Evolutionary conservation across 1,139 yeast genomes (phyloP).

Genomic region (Candida albicans): DNA sequence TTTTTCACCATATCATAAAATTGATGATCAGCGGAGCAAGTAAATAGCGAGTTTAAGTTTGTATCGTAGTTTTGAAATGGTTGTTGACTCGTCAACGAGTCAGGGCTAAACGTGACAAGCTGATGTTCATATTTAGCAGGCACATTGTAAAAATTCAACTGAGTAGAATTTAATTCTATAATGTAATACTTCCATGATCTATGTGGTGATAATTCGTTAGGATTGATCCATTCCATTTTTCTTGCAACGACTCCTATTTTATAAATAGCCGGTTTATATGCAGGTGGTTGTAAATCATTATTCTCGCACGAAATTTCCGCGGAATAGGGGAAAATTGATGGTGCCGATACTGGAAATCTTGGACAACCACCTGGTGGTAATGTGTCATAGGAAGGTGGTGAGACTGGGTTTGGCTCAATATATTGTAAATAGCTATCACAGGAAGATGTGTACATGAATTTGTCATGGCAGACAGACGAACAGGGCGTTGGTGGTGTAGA

Average conservation of each 20-base stretch:
- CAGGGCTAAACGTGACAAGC: slow-evolving; percentile 22
- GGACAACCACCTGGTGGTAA: slow-evolving; percentile 53
- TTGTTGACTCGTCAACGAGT: slow-evolving; percentile 14
- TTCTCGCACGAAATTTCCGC: not conserved
- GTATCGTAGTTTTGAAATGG: slow-evolving; percentile 12
- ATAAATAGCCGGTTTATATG: slow-evolving; percentile 58
- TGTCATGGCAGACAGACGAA: slow-evolving; percentile 1
- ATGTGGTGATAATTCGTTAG: slow-evolving; percentile 59
- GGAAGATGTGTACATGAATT: slow-evolving; percentile 1
- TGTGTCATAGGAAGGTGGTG: slow-evolving; percentile 48
- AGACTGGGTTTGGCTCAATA: slow-evolving; percentile 52
- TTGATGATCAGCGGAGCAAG: slow-evolving; percentile 39
- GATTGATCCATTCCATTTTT: slow-evolving; percentile 66
- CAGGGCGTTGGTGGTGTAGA: slow-evolving; percentile 15
- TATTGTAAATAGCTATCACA: slow-evolving; percentile 31
- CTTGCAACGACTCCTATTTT: slow-evolving; percentile 52
- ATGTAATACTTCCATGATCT: slow-evolving; percentile 65
- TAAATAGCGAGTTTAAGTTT: slow-evolving; percentile 25
- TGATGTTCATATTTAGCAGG: slow-evolving; percentile 37
- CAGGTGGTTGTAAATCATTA: slow-evolving; percentile 36
- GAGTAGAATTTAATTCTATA: slow-evolving; percentile 73
- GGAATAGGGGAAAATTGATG: slow-evolving; percentile 10
- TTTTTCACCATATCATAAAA: slow-evolving; percentile 35
- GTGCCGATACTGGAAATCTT: slow-evolving; percentile 45
- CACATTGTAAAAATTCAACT: slow-evolving; percentile 58